A percentile compares a stretch with the other conserved stretches of the same genome.
These are phyloP conservation scores for Hypoxylon subgilvum DNA, from an alignment of 495 filamentous ascomycete species.

Conservation along the genomic window DNA sequence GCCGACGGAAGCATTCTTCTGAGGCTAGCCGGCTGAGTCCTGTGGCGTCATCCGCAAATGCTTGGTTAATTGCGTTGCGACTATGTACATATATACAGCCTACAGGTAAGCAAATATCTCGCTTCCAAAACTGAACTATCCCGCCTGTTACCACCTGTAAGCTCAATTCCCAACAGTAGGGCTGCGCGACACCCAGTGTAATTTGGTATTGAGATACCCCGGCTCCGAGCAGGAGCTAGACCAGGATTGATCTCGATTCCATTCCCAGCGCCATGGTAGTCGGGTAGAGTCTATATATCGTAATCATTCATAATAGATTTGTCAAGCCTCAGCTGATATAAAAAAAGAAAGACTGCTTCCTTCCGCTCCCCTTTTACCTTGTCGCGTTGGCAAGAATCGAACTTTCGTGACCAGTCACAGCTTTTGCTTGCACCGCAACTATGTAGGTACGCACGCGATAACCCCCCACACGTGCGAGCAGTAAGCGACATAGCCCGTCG, in stretches of 20 bases:
- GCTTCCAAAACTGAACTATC: too few species aligned
- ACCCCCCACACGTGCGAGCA: conserved; percentile 21
- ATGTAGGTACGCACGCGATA: not conserved
- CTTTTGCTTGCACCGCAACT: conserved; percentile 11
- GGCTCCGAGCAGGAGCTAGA: conserved; percentile 8
- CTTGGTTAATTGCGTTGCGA: too few species aligned
- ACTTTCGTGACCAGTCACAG: conserved; percentile 8
- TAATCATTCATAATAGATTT: conserved; percentile 9
- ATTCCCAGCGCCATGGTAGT: conserved; percentile 21
- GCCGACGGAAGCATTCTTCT: not conserved
- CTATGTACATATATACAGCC: too few species aligned
- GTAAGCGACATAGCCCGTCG: conserved; percentile 14
- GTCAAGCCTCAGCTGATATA: not conserved
- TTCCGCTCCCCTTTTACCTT: conserved; percentile 12
- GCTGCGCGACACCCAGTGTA: not conserved
- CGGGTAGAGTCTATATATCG: too few species aligned
- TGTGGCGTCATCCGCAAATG: conserved; percentile 10
- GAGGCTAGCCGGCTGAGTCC: conserved; percentile 5
- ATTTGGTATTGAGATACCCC: conserved; percentile 24
- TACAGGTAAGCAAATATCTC: conserved; percentile 8
- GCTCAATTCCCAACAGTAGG: too few species aligned
- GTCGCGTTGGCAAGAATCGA: not conserved
- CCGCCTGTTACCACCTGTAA: too few species aligned
- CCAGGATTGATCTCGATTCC: conserved; percentile 16
- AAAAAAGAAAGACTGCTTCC: not conserved